Evolutionary conservation across 1,139 yeast genomes (phyloP), one percentile per base, ranked within the genome.

Genomic region (Suhomyces atakaporum): DNA sequence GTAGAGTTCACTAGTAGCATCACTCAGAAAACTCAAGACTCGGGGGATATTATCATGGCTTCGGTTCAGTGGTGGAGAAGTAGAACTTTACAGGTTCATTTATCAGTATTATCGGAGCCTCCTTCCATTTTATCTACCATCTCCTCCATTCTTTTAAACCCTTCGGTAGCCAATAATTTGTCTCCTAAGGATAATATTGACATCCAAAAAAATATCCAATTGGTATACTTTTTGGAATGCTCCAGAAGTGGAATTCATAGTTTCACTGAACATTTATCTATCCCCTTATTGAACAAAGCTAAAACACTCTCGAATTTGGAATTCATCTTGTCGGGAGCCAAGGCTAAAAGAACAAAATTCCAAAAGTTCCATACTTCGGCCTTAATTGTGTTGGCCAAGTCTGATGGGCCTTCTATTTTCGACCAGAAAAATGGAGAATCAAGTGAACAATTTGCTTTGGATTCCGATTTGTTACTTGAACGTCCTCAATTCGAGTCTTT

Each of bases 321-420:
- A 27, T 75, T 84, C 44, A 75, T 83, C 1, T 63, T 90, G 32
- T 84, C 97, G 1, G 98, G 98, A 46, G 87, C 92, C 33, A 79
- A 81, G 49, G 97, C 96, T 5, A 85, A 83, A 54, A 73, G 94
- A 56, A 90, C 98, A 3, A 87, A 86, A 57, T 86, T 68, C 55
- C 99, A 92, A 61, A 74, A 73, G 30, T 74, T 70, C 31, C 79
- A 81, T 16, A 77, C 85, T 11, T 76, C 96, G 0, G 79, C 88
- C 31, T 73, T 92, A 46, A 75, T 90, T n/a, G 77, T 89, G 20
- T 63, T 90, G 24, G 97, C 97, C 1, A 77, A 77, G 47, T 78
- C 84, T 44, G 52, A 58, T 20, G 56, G 67, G 53, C 11, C 47
- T 21, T 53, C 65, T 29, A 40, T 42, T 5, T 44, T 64, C 10